Base-by-base conservation (phyloP, 2,329 filamentous ascomycete species). In the Fusarium protoensiforme region DNA sequence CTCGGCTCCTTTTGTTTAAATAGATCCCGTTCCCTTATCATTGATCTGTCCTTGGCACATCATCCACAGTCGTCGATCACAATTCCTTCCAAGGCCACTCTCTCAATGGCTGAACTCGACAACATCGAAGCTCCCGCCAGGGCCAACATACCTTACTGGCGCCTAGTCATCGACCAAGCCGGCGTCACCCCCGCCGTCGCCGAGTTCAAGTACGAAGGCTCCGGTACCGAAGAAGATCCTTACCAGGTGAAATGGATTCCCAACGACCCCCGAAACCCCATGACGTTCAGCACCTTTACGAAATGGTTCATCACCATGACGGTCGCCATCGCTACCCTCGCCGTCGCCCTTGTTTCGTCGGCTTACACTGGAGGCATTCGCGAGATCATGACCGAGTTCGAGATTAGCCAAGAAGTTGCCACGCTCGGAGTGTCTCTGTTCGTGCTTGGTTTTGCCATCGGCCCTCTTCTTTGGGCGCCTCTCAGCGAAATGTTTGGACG, bases 391-490 rank as follows among this genome's bases (percentile, higher is more conserved):
- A n/a, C 60, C 5, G 71, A 73, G 29, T 73, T 74, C 39, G 24
- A 64, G 6, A 73, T 73, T 13, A 73, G 71, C 58, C 71, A 74
- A 36, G 64, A 74, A 48, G 66, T 75, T 2, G 72, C 69, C 51
- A 75, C 72, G 4, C 66, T 75, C 14, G 72, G 72, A 20, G 72
- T 75, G 1, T 75, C 72, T 3, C 65, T 75, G 8, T 75, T 75
- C 24, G 72, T 75, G 4, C 48, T 75, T 36, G 72, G 72, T 27
- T 75, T 75, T 75, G 93, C 93, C 75, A 83, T 95, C 60, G 93
- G 74, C 16, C 93, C 93, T 3, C 91, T 95, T 87, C 86, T 87
- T 0, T 95, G 95, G 78, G 93, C 93, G 5, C 93, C 93, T 0
- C 81, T 94, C 27, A 93, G 90, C 11, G 93, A 96, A 79, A 87